phyloP scores from a whole-genome alignment of 1,284 basidiomycete genomes.

The Termitomyces sp. region DNA sequence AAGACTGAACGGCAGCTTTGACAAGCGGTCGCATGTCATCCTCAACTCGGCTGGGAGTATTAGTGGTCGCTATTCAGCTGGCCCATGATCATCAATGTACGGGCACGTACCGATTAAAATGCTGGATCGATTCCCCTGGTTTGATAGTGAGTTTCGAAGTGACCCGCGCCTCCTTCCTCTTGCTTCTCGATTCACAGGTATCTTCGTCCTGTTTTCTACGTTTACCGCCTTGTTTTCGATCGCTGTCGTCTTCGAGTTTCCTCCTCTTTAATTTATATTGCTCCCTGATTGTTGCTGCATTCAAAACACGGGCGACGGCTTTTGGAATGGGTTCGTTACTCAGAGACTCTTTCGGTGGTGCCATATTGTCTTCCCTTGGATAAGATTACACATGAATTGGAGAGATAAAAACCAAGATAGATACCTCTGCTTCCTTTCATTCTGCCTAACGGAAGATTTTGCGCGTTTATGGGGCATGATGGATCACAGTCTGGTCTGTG shows the following conservation, averaged over 20 bases:
- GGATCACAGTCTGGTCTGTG: background rate
- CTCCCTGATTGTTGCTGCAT: constrained; percentile 53
- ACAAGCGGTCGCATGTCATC: constrained; percentile 60
- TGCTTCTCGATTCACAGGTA: constrained; percentile 18
- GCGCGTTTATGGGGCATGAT: constrained; percentile 16
- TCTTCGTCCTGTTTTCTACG: constrained; percentile 32
- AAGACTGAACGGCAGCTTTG: constrained; percentile 53
- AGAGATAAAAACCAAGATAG: background rate
- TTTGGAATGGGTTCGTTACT: constrained; percentile 62
- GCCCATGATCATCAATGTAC: background rate
- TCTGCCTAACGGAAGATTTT: constrained; percentile 10
- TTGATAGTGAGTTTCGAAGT: constrained; percentile 40
- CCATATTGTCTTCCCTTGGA: constrained; percentile 44
- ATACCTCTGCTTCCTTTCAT: constrained; percentile 10
- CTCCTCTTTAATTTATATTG: constrained; percentile 51
- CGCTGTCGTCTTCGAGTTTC: constrained; percentile 30
- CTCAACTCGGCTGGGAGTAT: constrained; percentile 58
- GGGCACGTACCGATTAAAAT: constrained; percentile 63
- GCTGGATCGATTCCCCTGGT: constrained; percentile 63
- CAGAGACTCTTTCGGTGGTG: constrained; percentile 37
- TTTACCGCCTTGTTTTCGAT: constrained; percentile 24
- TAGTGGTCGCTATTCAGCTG: background rate
- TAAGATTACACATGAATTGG: background rate
- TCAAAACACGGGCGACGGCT: constrained; percentile 54
- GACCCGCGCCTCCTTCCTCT: constrained; percentile 15